These are phyloP conservation scores for Helicocarpus griseus DNA, from an alignment of 2,329 filamentous ascomycete species.

Conservation along the genomic window DNA sequence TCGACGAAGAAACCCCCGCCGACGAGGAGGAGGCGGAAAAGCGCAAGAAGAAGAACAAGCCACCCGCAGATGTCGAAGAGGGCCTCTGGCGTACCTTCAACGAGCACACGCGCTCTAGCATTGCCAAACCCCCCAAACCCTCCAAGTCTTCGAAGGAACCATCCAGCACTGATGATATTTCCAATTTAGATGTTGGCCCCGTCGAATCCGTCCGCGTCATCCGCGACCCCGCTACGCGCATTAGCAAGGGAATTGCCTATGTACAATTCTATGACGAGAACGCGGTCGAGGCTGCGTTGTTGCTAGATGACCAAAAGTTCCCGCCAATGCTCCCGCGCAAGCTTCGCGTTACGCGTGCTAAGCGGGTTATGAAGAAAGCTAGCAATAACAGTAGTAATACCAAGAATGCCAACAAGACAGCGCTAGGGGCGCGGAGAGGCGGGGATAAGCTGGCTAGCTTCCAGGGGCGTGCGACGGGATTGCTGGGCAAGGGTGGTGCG, in stretches of 20 bases:
- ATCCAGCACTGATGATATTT: neutral
- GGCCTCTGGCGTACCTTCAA: slow-evolving; percentile 47
- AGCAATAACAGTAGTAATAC: slow-evolving; percentile 1
- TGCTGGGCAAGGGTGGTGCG: slow-evolving; percentile 31
- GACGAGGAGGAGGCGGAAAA: slow-evolving; percentile 52
- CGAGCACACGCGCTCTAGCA: slow-evolving; percentile 19
- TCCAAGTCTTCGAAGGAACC: neutral
- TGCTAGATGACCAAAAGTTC: slow-evolving; percentile 83
- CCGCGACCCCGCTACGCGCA: slow-evolving; percentile 77
- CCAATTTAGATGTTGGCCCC: slow-evolving; percentile 67
- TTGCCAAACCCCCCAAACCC: neutral
- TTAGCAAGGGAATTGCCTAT: slow-evolving; percentile 95
- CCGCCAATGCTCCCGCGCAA: slow-evolving; percentile 86
- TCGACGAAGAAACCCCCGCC: slow-evolving; percentile 75
- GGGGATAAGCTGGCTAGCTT: slow-evolving; percentile 23
- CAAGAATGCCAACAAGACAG: slow-evolving; percentile 7
- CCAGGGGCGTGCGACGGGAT: slow-evolving; percentile 29
- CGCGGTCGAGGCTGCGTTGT: slow-evolving; percentile 78
- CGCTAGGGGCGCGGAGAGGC: slow-evolving; percentile 12
- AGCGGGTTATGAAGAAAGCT: slow-evolving; percentile 41
- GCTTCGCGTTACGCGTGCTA: slow-evolving; percentile 77
- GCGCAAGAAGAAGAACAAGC: slow-evolving; percentile 60
- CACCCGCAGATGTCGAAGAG: slow-evolving; percentile 80
- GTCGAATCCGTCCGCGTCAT: slow-evolving; percentile 92
- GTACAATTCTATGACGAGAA: slow-evolving; percentile 91